A percentile compares a stretch with the other conserved stretches of the same genome.
phyloP scores from a whole-genome alignment of 805 yeast species.

The Cyberlindnera subsufficiens region DNA sequence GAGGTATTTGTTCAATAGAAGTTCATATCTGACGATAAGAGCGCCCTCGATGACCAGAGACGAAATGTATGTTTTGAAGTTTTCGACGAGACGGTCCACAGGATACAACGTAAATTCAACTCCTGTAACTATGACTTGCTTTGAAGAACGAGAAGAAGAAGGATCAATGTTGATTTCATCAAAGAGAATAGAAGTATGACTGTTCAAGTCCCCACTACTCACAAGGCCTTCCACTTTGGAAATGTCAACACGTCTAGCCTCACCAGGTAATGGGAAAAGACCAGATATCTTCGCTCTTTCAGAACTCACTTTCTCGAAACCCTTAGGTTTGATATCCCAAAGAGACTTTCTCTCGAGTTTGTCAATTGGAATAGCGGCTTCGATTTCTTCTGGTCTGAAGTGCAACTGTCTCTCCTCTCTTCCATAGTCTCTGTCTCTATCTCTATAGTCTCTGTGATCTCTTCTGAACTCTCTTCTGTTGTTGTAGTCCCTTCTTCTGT shows the following conservation, averaged over 20 bases:
- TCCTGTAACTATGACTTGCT: slow-evolving; percentile 24
- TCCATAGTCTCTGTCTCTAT: slow-evolving; percentile 3
- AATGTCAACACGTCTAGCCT: slow-evolving; percentile 32
- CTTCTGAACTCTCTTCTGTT: slow-evolving; percentile 1
- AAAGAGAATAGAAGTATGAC: slow-evolving; percentile 28
- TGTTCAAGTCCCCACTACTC: slow-evolving; percentile 23
- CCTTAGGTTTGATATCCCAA: slow-evolving; percentile 72
- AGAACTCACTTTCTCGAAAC: slow-evolving; percentile 68
- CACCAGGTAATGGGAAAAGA: slow-evolving; percentile 70
- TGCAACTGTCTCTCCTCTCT: slow-evolving; percentile 5
- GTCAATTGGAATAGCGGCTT: slow-evolving; percentile 40
- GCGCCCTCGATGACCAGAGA: slow-evolving; percentile 35
- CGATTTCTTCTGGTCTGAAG: slow-evolving; percentile 25
- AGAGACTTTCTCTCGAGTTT: slow-evolving; percentile 44
- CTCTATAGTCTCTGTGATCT: not conserved
- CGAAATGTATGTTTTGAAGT: slow-evolving; percentile 39
- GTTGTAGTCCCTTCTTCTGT: slow-evolving; percentile 5
- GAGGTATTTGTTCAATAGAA: slow-evolving; percentile 30
- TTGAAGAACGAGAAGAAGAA: slow-evolving; percentile 21
- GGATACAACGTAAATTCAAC: slow-evolving; percentile 26
- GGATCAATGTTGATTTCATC: slow-evolving; percentile 27
- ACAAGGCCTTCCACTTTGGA: slow-evolving; percentile 27
- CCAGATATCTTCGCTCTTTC: slow-evolving; percentile 78
- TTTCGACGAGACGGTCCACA: slow-evolving; percentile 35
- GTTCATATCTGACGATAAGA: slow-evolving; percentile 29